phyloP scores from a whole-genome alignment of 1,139 yeast species.

The Hansenula anomala region DNA sequence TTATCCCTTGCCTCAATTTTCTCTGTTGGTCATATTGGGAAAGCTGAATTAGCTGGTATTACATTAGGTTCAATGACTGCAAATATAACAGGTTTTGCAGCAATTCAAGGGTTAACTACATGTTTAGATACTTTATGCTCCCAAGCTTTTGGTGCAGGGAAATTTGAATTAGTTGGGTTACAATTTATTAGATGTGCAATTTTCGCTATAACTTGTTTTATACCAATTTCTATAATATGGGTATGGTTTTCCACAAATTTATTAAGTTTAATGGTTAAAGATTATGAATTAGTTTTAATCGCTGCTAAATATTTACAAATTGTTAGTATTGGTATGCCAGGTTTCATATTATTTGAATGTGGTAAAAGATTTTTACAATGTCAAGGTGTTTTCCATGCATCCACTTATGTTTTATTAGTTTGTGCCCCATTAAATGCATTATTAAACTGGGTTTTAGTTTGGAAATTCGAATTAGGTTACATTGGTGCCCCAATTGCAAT shows the following conservation, averaged over 20 bases:
- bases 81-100: slow-evolving; percentile 42
- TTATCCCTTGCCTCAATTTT: slow-evolving; percentile 44
- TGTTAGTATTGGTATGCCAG: slow-evolving; percentile 34
- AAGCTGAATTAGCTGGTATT: slow-evolving; percentile 43
- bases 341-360: slow-evolving; percentile 35
- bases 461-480: slow-evolving; percentile 26
- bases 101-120: slow-evolving; percentile 51
- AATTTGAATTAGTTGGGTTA: slow-evolving; percentile 34
- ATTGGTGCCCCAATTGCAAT: slow-evolving; percentile 37
- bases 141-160: slow-evolving; percentile 45
- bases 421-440: slow-evolving; percentile 33
- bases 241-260: slow-evolving; percentile 11
- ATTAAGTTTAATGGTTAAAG: slow-evolving; percentile 17
- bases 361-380: slow-evolving; percentile 38
- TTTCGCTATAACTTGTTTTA: slow-evolving; percentile 31
- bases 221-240: slow-evolving; percentile 36
- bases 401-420: slow-evolving; percentile 31
- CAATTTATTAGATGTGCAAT: slow-evolving; percentile 39
- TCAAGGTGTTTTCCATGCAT: slow-evolving; percentile 36
- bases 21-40: slow-evolving; percentile 45
- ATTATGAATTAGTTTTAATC: slow-evolving; percentile 17
- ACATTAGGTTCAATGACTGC: slow-evolving; percentile 36
- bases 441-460: slow-evolving; percentile 29
- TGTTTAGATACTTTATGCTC: slow-evolving; percentile 49
- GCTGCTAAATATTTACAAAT: slow-evolving; percentile 30